phyloP scores from a whole-genome alignment of 371 early-diverging fungal genomes.

The Catenaria anguillulae region DNA sequence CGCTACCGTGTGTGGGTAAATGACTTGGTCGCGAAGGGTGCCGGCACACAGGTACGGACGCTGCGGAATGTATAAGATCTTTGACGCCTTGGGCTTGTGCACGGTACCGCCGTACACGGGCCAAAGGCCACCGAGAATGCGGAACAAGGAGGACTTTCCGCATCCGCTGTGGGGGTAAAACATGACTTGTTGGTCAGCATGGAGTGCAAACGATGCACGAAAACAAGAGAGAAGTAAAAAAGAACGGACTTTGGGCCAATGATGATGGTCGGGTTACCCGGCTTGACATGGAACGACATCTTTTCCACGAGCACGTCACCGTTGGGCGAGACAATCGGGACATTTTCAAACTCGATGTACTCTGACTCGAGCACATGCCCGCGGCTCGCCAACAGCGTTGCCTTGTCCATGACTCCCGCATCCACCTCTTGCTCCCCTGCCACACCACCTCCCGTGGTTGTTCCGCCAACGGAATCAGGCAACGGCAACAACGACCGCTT shows the following conservation, averaged over 20 bases:
- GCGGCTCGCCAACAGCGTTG: slow-evolving; percentile 4
- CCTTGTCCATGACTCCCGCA: not conserved
- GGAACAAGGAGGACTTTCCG: slow-evolving; percentile 44
- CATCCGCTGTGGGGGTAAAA: no score
- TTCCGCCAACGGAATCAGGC: not conserved
- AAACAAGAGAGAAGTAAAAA: slow-evolving; percentile 15
- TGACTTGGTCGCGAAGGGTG: slow-evolving; percentile 68
- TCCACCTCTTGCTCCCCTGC: slow-evolving; percentile 5
- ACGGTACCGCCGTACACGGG: slow-evolving; percentile 61
- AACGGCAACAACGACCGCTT: not conserved
- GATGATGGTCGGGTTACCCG: slow-evolving; percentile 49
- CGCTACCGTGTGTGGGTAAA: slow-evolving; percentile 69
- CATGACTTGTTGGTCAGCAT: not conserved
- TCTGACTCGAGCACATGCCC: slow-evolving; percentile 8
- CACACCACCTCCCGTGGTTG: slow-evolving; percentile 6
- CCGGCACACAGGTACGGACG: slow-evolving; percentile 76
- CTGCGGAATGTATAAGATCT: slow-evolving; percentile 78
- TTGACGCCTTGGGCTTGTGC: slow-evolving; percentile 40
- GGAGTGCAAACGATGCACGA: slow-evolving; percentile 29
- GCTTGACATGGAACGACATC: slow-evolving; percentile 39
- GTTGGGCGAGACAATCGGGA: slow-evolving; percentile 30
- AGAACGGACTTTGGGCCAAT: slow-evolving; percentile 70
- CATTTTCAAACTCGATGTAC: slow-evolving; percentile 16
- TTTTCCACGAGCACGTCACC: slow-evolving; percentile 47
- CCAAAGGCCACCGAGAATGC: slow-evolving; percentile 76